A percentile compares a stretch with the other conserved stretches of the same genome.
phyloP scores from a whole-genome alignment of 352 stramenopile species.

The Globisporangium solare region DNA sequence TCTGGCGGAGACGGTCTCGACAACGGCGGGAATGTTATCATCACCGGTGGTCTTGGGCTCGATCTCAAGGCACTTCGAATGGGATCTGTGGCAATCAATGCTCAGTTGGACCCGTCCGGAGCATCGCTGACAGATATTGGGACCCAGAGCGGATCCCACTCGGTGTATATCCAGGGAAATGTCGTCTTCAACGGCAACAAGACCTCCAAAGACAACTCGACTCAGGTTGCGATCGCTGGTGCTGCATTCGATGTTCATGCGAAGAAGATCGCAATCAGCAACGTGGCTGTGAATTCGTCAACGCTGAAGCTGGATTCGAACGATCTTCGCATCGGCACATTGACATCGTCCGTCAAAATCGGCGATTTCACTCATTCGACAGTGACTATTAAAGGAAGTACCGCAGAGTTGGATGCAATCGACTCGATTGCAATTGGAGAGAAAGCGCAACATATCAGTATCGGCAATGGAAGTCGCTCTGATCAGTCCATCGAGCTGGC shows the following conservation, averaged over 20 bases:
- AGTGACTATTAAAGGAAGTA: constrained; percentile 22
- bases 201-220: constrained; percentile 29
- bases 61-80: constrained; percentile 20
- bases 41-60: constrained; percentile 35
- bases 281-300: constrained; percentile 30
- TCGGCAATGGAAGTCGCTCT: constrained; percentile 20
- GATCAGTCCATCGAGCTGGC: constrained; percentile 28
- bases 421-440: constrained; percentile 22
- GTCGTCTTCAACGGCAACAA: constrained; percentile 50
- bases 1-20: constrained; percentile 41
- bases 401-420: constrained; percentile 21
- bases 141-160: constrained; percentile 38
- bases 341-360: constrained; percentile 25
- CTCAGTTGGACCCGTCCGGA: constrained; percentile 30
- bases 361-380: constrained; percentile 19
- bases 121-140: constrained; percentile 61
- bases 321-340: constrained; percentile 27
- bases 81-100: constrained; percentile 54
- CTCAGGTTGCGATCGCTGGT: constrained; percentile 39
- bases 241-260: constrained; percentile 32
- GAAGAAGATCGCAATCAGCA: constrained; percentile 44
- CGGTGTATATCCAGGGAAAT: constrained; percentile 49
- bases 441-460: constrained; percentile 18
- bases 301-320: constrained; percentile 39
- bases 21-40: constrained; percentile 39